These are phyloP conservation scores for Ogataea parapolymorpha DNA, from an alignment of 805 yeast genomes.

Conservation along the genomic window DNA sequence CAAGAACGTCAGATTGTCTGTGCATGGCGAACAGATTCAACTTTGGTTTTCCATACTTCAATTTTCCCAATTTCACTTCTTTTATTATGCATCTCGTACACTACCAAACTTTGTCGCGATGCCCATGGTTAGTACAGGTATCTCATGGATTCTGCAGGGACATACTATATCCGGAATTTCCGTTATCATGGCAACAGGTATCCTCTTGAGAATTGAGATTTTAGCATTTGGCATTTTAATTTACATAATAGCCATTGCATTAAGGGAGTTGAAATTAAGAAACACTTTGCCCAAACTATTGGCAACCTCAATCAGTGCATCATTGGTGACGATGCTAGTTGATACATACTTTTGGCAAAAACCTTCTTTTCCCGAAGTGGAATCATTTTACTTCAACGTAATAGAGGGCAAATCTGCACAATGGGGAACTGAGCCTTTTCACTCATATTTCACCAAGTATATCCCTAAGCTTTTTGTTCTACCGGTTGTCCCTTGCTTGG, in stretches of 20 bases:
- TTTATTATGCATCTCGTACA: conserved; percentile 78
- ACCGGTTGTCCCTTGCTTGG: conserved; percentile 41
- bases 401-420: conserved; percentile 65
- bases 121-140: conserved; percentile 62
- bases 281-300: conserved; percentile 39
- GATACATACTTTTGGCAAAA: conserved; percentile 78
- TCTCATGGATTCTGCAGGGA: conserved; percentile 50
- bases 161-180: conserved; percentile 45
- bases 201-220: conserved; percentile 71
- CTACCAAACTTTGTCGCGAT: conserved; percentile 85
- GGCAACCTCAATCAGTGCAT: conserved; percentile 53
- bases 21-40: conserved; percentile 31
- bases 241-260: conserved; percentile 43
- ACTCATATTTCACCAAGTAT: conserved; percentile 60
- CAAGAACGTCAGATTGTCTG: conserved; percentile 25
- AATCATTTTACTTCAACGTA: conserved; percentile 71
- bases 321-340: conserved; percentile 42
- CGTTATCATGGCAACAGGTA: conserved; percentile 57
- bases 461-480: conserved; percentile 44
- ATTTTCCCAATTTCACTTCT: conserved; percentile 71
- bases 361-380: conserved; percentile 63
- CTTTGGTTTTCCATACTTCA: conserved; percentile 60
- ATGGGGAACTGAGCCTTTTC: conserved; percentile 85
- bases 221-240: conserved; percentile 52
- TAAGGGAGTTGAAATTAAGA: conserved; percentile 44